Conservation (phyloP, 1,139 yeast species). For the Candida frijolesensis region DNA sequence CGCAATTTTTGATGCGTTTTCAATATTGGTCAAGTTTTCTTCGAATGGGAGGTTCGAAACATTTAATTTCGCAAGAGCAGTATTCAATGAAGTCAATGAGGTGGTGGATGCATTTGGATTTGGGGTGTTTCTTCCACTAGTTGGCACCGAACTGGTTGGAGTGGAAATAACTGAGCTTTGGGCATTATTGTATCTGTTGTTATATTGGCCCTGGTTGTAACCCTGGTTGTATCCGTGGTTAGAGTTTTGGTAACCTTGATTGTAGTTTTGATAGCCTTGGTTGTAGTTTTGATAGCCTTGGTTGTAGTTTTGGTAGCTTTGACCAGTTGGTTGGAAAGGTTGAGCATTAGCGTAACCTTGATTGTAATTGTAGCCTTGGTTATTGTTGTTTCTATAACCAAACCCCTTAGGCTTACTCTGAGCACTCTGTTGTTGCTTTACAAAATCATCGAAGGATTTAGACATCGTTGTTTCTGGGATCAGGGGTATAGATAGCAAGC, state of each 20-base stretch:
- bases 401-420: conserved; percentile 26
- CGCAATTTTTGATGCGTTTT: conserved; percentile 57
- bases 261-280: conserved; percentile 11
- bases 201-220: conserved; percentile 14
- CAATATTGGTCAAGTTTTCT: conserved; percentile 56
- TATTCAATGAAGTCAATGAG: conserved; percentile 69
- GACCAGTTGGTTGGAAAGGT: conserved; percentile 9
- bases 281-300: conserved; percentile 16
- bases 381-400: conserved; percentile 23
- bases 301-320: conserved; percentile 12
- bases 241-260: conserved; percentile 15
- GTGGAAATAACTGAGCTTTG: conserved; percentile 21
- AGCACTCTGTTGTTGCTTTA: conserved; percentile 28
- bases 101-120: conserved; percentile 55
- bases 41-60: conserved; percentile 67
- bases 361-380: conserved; percentile 4
- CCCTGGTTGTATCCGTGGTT: conserved; percentile 11
- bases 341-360: conserved; percentile 6
- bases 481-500: background rate
- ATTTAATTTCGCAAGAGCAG: conserved; percentile 66
- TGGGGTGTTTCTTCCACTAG: conserved; percentile 45
- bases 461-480: conserved; percentile 19
- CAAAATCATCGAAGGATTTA: conserved; percentile 30
- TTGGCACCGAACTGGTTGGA: conserved; percentile 40
- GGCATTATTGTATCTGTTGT: conserved; percentile 10